A percentile compares a stretch with the other conserved stretches of the same genome.
Conservation (phyloP, 2,329 filamentous ascomycete species). For the Sphaerostilbella broomeana region DNA sequence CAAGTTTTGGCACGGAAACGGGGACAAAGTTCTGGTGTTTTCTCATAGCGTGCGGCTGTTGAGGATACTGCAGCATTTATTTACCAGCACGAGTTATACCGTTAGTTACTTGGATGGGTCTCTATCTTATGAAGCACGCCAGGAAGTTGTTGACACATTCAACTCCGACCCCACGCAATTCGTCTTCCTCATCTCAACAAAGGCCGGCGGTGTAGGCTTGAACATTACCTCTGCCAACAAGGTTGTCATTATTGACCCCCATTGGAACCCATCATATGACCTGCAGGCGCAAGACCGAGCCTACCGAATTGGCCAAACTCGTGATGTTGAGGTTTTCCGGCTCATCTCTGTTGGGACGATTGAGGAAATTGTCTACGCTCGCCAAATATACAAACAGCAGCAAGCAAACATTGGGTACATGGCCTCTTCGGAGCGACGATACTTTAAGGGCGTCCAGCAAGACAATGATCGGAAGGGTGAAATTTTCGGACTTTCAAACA, state of each 20-base stretch:
- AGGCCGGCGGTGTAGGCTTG: conserved; percentile 84
- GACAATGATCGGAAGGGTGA: conserved; percentile 78
- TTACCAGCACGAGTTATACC: conserved; percentile 82
- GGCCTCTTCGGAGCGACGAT: conserved; percentile 83
- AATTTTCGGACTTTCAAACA: conserved; percentile 83
- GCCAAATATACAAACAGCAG: conserved; percentile 98
- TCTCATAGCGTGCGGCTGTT: conserved; percentile 84
- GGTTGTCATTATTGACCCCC: conserved; percentile 92
- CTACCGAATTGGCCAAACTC: conserved; percentile 86
- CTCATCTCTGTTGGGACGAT: conserved; percentile 87
- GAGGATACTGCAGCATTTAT: conserved; percentile 76
- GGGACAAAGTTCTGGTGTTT: conserved; percentile 93
- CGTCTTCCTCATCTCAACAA: conserved; percentile 91
- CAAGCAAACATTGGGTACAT: conserved; percentile 97
- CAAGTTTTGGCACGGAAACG: conserved; percentile 80
- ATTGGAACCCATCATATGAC: conserved; percentile 95
- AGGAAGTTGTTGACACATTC: conserved; percentile 79
- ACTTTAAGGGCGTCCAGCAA: conserved; percentile 92
- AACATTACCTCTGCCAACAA: conserved; percentile 98
- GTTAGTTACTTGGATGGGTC: conserved; percentile 86
- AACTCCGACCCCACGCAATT: conserved; percentile 84
- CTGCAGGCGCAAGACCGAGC: conserved; percentile 94
- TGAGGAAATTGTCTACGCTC: conserved; percentile 93
- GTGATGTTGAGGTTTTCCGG: conserved; percentile 93
- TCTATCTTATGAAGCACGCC: conserved; percentile 75